phyloP scores from a whole-genome alignment of 1,139 yeast genomes.

The Meyerozyma elateridarum region DNA sequence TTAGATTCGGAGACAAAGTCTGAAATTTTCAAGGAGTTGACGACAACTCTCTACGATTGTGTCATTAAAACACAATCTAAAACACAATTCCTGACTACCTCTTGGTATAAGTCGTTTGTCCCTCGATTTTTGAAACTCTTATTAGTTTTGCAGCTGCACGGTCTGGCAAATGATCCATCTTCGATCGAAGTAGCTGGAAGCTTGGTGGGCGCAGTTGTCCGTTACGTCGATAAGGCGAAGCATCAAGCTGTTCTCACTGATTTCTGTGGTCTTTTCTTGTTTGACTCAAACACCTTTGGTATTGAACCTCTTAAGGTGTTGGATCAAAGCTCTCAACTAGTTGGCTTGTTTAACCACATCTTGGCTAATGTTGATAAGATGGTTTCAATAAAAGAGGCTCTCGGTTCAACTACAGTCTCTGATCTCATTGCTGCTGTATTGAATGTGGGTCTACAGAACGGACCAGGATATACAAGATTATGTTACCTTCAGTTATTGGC shows the following conservation, averaged over 20 bases:
- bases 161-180: conserved; percentile 11
- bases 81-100: conserved; percentile 32
- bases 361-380: conserved; percentile 47
- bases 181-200: conserved; percentile 33
- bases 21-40: conserved; percentile 17
- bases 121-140: conserved; percentile 22
- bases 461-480: conserved; percentile 34
- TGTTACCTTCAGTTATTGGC: conserved; percentile 59
- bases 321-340: conserved; percentile 31
- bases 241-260: conserved; percentile 38
- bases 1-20: conserved; percentile 11
- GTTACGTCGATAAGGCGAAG: conserved; percentile 31
- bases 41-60: conserved; percentile 22
- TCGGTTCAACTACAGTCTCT: neutral
- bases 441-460: conserved; percentile 2
- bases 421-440: neutral
- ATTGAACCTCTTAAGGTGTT: conserved; percentile 20
- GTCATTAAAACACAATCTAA: conserved; percentile 19
- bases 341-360: conserved; percentile 46
- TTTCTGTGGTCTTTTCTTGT: conserved; percentile 22
- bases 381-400: conserved; percentile 3
- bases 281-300: conserved; percentile 9
- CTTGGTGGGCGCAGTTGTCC: conserved; percentile 32
- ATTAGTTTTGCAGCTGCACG: conserved; percentile 11
- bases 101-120: conserved; percentile 38